Conservation (phyloP, 1,139 yeast species). For the Eremothecium gossypii region DNA sequence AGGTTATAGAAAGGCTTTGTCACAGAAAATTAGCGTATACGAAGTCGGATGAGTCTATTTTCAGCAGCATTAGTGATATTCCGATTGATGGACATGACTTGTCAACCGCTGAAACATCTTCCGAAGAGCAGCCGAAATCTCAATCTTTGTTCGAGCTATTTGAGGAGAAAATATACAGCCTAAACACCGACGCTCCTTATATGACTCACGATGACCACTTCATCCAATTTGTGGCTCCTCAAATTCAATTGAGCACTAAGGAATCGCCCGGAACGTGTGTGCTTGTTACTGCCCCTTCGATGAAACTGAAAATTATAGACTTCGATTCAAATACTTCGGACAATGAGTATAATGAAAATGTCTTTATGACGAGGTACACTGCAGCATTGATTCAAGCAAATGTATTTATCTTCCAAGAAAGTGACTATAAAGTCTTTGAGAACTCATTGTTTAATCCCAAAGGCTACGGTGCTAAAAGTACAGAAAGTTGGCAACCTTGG, state of each 20-base stretch:
- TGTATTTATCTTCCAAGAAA: conserved; percentile 52
- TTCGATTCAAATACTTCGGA: conserved; percentile 40
- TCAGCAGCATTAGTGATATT: not conserved
- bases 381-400: conserved; percentile 60
- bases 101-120: not conserved
- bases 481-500: conserved; percentile 74
- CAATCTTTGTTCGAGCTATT: conserved; percentile 34
- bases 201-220: conserved; percentile 53
- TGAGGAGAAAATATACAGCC: conserved; percentile 42
- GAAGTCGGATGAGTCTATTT: not conserved
- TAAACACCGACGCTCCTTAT: conserved; percentile 33
- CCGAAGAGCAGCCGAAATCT: conserved; percentile 1
- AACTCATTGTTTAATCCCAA: conserved; percentile 36
- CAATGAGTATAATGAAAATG: conserved; percentile 39
- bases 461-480: conserved; percentile 34
- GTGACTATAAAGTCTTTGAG: conserved; percentile 36
- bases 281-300: conserved; percentile 60
- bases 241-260: conserved; percentile 68
- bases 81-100: not conserved
- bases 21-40: not conserved
- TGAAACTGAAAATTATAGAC: conserved; percentile 57
- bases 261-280: conserved; percentile 56
- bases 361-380: conserved; percentile 67
- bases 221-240: conserved; percentile 74
- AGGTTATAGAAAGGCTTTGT: conserved; percentile 18